Conservation (phyloP, 768 basidiomycete genomes). For the Hygrocybe punicea region DNA sequence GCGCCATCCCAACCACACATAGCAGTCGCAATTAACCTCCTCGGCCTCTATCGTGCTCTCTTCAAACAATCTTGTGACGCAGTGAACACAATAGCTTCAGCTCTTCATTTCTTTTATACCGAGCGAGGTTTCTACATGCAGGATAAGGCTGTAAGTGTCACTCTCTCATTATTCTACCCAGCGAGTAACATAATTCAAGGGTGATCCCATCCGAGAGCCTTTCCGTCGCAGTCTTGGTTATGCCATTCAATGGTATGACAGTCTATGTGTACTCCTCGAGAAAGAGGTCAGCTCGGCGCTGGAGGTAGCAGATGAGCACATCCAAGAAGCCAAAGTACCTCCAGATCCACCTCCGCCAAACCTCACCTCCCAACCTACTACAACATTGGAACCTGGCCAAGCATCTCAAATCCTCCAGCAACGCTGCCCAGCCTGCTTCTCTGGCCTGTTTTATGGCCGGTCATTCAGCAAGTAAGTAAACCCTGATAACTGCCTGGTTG, state of each 20-base stretch:
- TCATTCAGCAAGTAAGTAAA: slow-evolving; percentile 3
- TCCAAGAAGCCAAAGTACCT: too few species aligned
- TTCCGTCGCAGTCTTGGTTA: slow-evolving; percentile 20
- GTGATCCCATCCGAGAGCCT: slow-evolving; percentile 17
- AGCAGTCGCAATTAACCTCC: slow-evolving; percentile 13
- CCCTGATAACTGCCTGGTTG: not conserved
- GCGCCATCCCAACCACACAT: slow-evolving; percentile 12
- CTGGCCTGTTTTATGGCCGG: slow-evolving; percentile 14
- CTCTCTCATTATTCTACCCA: not conserved
- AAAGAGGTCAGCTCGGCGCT: not conserved
- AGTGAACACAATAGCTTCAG: slow-evolving; percentile 9
- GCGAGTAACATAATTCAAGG: slow-evolving; percentile 6
- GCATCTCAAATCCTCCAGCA: slow-evolving; percentile 21
- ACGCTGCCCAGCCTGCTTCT: slow-evolving; percentile 29
- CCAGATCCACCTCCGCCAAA: not conserved
- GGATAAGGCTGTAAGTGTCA: slow-evolving; percentile 3
- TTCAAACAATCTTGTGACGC: slow-evolving; percentile 19
- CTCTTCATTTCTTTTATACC: slow-evolving; percentile 10
- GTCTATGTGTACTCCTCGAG: slow-evolving; percentile 12
- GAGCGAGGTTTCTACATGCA: slow-evolving; percentile 4
- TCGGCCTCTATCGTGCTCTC: slow-evolving; percentile 12
- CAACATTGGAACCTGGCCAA: not conserved
- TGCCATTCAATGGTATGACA: slow-evolving; percentile 25
- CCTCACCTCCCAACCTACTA: too few species aligned
- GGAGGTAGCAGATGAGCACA: not conserved